phyloP scores from a whole-genome alignment of 208 protist genomes.

The Vickermania ingenoplastis region DNA sequence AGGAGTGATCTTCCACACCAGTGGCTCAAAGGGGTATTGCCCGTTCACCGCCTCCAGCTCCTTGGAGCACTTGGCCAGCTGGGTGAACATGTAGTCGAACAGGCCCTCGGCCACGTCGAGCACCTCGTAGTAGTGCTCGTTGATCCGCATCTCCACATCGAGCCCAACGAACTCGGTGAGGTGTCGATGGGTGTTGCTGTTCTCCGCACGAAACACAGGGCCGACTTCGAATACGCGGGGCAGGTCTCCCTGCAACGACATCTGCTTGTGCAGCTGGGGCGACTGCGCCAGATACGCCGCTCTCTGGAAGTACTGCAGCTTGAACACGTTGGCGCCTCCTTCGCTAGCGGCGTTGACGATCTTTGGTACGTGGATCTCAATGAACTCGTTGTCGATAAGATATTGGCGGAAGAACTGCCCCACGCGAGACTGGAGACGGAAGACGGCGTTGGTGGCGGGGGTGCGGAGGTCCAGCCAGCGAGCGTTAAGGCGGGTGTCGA shows the following conservation, averaged over 20 bases:
- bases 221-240: conserved; percentile 93
- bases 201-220: conserved; percentile 98
- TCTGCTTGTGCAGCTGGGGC: conserved; percentile 99
- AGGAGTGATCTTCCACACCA: conserved; percentile 78
- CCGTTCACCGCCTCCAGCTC: conserved; percentile 78
- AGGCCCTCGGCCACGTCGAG: conserved; percentile 94
- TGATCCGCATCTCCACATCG: conserved; percentile 99
- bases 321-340: conserved; percentile 92
- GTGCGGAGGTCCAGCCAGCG: conserved; percentile 97
- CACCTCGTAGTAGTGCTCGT: conserved; percentile 99
- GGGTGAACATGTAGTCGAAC: conserved; percentile 96
- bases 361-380: conserved; percentile 99
- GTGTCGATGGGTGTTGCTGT: conserved; percentile 99
- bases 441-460: conserved; percentile 94
- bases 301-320: conserved; percentile 89
- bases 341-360: conserved; percentile 97
- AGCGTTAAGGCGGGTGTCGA: conserved; percentile 94
- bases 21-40: conserved; percentile 92
- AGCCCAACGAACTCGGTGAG: conserved; percentile 99
- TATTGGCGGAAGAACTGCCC: conserved; percentile 95
- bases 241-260: conserved; percentile 96
- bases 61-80: conserved; percentile 55
- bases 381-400: conserved; percentile 90
- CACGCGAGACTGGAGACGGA: conserved; percentile 93
- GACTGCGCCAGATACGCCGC: conserved; percentile 98